phyloP scores from a whole-genome alignment of 164 flowering plant genomes.

The Aristolochia fimbriata region DNA sequence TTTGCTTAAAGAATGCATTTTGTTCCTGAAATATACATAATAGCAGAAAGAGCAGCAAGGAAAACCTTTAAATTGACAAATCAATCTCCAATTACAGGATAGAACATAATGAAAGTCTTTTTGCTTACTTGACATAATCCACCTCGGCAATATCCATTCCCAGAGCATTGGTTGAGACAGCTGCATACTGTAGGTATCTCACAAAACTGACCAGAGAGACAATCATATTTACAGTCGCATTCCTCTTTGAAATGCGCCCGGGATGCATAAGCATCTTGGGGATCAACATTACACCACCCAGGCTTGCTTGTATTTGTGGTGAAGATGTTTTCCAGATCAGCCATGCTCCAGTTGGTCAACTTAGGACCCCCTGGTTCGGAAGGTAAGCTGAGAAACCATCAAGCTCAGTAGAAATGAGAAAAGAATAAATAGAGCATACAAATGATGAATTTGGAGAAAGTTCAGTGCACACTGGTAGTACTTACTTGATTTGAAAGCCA shows the following conservation, averaged over 20 bases:
- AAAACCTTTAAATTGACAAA: too few relatives aligned
- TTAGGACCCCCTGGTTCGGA: conserved; percentile 48
- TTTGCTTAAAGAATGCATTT: too few relatives aligned
- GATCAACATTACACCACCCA: conserved; percentile 99
- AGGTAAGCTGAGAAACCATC: conserved; percentile 41
- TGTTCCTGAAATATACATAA: too few relatives aligned
- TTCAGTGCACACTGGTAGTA: background rate
- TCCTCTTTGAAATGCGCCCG: conserved; percentile 62
- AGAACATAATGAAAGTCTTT: too few relatives aligned
- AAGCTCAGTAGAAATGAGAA: background rate
- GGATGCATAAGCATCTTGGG: conserved; percentile 57
- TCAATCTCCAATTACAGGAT: too few relatives aligned
- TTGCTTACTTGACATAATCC: conserved; percentile 81
- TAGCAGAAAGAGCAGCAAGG: too few relatives aligned
- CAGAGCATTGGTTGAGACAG: conserved; percentile 90
- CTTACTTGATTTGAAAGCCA: conserved; percentile 80
- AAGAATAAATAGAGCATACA: background rate
- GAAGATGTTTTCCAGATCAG: conserved; percentile 53
- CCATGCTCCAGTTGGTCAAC: conserved; percentile 59
- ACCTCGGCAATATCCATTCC: conserved; percentile 86
- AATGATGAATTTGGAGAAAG: background rate
- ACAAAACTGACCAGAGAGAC: conserved; percentile 72
- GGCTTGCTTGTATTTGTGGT: conserved; percentile 59
- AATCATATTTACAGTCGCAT: conserved; percentile 95
- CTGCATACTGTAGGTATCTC: conserved; percentile 62